Base-by-base conservation (phyloP, 2,329 filamentous ascomycete genomes). In the Arthrinium phaeospermum region DNA sequence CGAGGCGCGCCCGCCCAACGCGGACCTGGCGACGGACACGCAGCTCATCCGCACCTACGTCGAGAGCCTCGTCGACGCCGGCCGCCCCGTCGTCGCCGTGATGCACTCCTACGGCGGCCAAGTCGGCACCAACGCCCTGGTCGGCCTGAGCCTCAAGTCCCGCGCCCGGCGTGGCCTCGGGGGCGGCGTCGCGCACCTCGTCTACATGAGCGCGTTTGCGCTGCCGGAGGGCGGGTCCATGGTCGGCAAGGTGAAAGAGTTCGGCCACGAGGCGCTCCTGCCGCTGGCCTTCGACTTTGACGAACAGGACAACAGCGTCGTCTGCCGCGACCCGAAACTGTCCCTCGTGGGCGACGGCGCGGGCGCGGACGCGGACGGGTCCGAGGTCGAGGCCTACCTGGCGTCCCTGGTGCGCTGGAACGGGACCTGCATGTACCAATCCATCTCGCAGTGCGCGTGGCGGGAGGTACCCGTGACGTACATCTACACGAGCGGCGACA, bases 21-120 rank as follows among this genome's bases (percentile, higher is more conserved):
- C 30, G 3, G 74, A 76, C 47, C 70, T 80, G 4, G 34, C 61
- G 4, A 72, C 68, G 13, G 79, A 80, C 53, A 75, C 72, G 0
- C 61, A 57, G 2, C 44, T 77, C 37, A 68, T 80, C 12, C 76
- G 75, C 5, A 69, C 46, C 45, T 74, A 75, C 24, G 75, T 74
- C 6, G 72, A 76, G 30, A 73, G 70, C 2, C 77, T 80, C 3
- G 69, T 77, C 4, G 51, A 70, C 0, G 72, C 72, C 0, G 79
- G 78, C 2, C 74, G 73, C 3, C 72, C 45, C 12, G 71, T 79
- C 1, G 71, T 74, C 5, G 75, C 70, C 5, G 44, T 80, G 14
- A 71, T 77, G 71, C 76, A 81, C 45, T 79, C 75, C 1, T 80
- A 80, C 61, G 79, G 79, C 19, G 78, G 78, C 0, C 76, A 78